Evolutionary conservation across 1,284 basidiomycete species (phyloP).

Genomic region (Agaricales sp.): DNA sequence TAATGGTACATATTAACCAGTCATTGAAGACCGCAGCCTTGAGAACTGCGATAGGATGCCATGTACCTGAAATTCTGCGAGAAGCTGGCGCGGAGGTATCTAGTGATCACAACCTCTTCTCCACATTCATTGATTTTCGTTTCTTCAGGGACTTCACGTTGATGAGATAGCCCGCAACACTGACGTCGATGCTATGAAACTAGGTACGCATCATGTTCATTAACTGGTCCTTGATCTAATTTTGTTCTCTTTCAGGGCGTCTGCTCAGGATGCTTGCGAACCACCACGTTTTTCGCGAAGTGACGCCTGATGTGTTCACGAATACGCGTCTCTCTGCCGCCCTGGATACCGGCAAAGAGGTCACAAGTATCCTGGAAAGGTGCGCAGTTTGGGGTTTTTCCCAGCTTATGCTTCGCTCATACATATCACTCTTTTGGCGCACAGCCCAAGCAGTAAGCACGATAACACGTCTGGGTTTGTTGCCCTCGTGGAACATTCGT

Average conservation of each 20-base stretch:
- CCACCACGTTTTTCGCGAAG: constrained; percentile 8
- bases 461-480: constrained; percentile 15
- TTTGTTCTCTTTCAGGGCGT: constrained; percentile 2
- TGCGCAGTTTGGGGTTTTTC: not conserved
- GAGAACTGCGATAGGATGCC: not conserved
- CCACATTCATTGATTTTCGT: no score
- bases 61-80: constrained; percentile 1
- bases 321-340: constrained; percentile 8
- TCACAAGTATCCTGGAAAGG: constrained; percentile 3
- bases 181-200: not conserved
- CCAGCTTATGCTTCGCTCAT: not conserved
- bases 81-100: constrained; percentile 2
- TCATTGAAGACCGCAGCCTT: not conserved
- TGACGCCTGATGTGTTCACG: constrained; percentile 9
- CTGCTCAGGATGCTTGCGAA: constrained; percentile 7
- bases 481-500: constrained; percentile 16
- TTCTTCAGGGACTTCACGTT: constrained; percentile 1
- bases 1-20: not conserved
- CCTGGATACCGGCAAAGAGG: constrained; percentile 8
- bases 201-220: not conserved
- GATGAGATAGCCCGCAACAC: not conserved
- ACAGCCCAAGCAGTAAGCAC: constrained; percentile 16
- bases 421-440: not conserved
- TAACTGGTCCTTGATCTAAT: not conserved
- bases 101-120: not conserved